These are phyloP conservation scores for Tulasnella sp. DNA, from an alignment of 768 basidiomycete species.

Conservation along the genomic window DNA sequence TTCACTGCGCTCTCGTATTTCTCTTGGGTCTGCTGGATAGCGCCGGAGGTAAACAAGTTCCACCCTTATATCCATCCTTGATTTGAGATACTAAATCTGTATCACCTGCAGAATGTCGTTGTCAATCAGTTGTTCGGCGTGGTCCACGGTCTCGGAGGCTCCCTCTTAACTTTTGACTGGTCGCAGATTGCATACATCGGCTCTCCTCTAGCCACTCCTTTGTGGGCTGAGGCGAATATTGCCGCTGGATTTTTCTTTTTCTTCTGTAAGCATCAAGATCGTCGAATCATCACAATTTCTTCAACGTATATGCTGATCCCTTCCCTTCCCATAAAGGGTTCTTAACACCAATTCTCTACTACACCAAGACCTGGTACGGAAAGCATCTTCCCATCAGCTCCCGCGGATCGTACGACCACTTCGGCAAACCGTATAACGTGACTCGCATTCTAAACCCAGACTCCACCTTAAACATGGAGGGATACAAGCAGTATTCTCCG, in stretches of 20 bases:
- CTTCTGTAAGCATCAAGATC: slow-evolving; percentile 23
- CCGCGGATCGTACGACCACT: slow-evolving; percentile 26
- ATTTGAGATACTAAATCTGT: neutral
- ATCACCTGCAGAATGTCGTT: slow-evolving; percentile 33
- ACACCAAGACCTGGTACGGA: slow-evolving; percentile 44
- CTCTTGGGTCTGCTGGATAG: slow-evolving; percentile 88
- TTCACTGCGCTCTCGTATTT: slow-evolving; percentile 71
- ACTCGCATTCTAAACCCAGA: slow-evolving; percentile 50
- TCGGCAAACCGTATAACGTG: slow-evolving; percentile 55
- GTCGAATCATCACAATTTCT: neutral
- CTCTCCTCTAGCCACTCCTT: slow-evolving; percentile 68
- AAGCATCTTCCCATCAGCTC: slow-evolving; percentile 38
- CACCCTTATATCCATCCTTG: neutral
- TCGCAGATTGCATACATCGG: slow-evolving; percentile 50
- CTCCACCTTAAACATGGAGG: slow-evolving; percentile 45
- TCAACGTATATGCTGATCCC: too few species aligned
- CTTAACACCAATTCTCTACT: slow-evolving; percentile 36
- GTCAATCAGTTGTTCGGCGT: slow-evolving; percentile 71
- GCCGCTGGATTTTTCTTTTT: slow-evolving; percentile 31
- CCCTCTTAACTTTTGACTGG: slow-evolving; percentile 44
- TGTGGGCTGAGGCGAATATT: slow-evolving; percentile 33
- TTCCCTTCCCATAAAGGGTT: slow-evolving; percentile 29
- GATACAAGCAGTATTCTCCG: slow-evolving; percentile 72
- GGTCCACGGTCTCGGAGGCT: slow-evolving; percentile 59
- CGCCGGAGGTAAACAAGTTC: slow-evolving; percentile 34